Evolutionary conservation across 352 stramenopile genomes (phyloP).

Genomic region (Phytopythium montanum): DNA sequence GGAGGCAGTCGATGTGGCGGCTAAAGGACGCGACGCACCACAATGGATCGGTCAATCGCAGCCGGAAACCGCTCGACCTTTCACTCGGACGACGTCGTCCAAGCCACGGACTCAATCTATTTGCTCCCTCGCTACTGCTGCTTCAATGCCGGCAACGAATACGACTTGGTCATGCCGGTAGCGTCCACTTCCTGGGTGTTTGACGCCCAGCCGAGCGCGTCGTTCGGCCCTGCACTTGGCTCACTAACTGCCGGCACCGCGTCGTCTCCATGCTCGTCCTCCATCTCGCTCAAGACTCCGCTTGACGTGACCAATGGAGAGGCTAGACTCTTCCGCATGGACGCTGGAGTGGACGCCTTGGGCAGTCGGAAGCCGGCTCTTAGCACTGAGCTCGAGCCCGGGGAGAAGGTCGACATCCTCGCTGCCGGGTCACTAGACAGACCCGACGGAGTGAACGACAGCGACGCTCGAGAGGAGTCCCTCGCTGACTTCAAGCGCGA

Average conservation of each 20-base stretch:
- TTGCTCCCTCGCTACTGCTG: slow-evolving; percentile 20
- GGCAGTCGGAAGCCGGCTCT: slow-evolving; percentile 53
- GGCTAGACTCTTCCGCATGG: slow-evolving; percentile 7
- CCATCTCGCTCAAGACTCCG: neutral
- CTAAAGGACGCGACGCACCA: slow-evolving; percentile 14
- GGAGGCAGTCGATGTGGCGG: neutral
- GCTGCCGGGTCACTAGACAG: slow-evolving; percentile 25
- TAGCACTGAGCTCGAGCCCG: slow-evolving; percentile 39
- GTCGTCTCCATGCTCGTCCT: slow-evolving; percentile 1
- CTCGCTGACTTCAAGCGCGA: slow-evolving; percentile 24
- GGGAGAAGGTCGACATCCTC: slow-evolving; percentile 30
- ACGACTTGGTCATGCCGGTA: slow-evolving; percentile 39
- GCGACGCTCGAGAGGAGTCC: slow-evolving; percentile 15
- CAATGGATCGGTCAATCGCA: slow-evolving; percentile 11
- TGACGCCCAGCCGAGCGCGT: slow-evolving; percentile 32
- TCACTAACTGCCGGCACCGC: neutral
- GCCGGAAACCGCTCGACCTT: slow-evolving; percentile 1
- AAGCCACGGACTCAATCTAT: neutral
- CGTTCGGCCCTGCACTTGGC: neutral
- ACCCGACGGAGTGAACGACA: slow-evolving; percentile 25
- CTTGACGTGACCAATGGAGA: slow-evolving; percentile 1
- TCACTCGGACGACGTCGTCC: neutral
- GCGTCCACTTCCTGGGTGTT: slow-evolving; percentile 12
- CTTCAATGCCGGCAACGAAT: slow-evolving; percentile 45
- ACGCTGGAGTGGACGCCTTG: slow-evolving; percentile 32